phyloP scores from a whole-genome alignment of 2,329 filamentous ascomycete species.

The Fusarium sp. region DNA sequence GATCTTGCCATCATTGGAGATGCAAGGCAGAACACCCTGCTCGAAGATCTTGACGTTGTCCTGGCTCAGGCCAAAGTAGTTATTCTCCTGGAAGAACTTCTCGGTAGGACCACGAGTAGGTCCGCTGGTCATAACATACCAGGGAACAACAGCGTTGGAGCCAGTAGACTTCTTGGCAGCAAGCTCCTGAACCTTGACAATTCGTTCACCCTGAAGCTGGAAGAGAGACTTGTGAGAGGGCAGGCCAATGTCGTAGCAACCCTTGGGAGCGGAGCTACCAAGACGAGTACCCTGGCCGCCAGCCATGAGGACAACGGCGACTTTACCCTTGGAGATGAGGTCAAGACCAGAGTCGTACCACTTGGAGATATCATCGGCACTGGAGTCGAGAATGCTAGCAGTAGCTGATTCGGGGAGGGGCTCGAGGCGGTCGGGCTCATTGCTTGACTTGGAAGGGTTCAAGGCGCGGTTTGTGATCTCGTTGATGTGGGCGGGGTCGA shows the following conservation, averaged over 20 bases:
- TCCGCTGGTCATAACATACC: slow-evolving; percentile 99
- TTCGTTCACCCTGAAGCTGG: slow-evolving; percentile 96
- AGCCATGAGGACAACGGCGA: slow-evolving; percentile 94
- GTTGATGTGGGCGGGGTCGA: slow-evolving; percentile 91
- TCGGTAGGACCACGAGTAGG: slow-evolving; percentile 94
- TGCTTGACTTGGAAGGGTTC: slow-evolving; percentile 76
- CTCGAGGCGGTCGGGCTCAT: slow-evolving; percentile 73
- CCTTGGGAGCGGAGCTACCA: slow-evolving; percentile 95
- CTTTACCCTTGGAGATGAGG: slow-evolving; percentile 80
- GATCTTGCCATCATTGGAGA: slow-evolving; percentile 98
- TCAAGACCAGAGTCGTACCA: slow-evolving; percentile 90
- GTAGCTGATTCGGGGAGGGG: slow-evolving; percentile 88
- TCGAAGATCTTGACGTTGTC: slow-evolving; percentile 94
- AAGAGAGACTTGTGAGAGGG: slow-evolving; percentile 95
- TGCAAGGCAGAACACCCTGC: slow-evolving; percentile 95
- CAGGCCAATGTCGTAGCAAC: slow-evolving; percentile 96
- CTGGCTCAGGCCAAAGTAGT: slow-evolving; percentile 88
- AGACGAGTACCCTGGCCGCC: slow-evolving; percentile 95
- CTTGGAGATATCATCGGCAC: slow-evolving; percentile 78
- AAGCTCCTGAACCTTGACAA: slow-evolving; percentile 85
- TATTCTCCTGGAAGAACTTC: slow-evolving; percentile 89
- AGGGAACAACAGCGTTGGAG: slow-evolving; percentile 78
- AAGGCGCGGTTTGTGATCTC: slow-evolving; percentile 85
- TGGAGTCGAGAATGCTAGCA: slow-evolving; percentile 92
- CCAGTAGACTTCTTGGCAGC: slow-evolving; percentile 75